Conservation (phyloP, 164 flowering plant species). For the Echeveria elegans region DNA sequence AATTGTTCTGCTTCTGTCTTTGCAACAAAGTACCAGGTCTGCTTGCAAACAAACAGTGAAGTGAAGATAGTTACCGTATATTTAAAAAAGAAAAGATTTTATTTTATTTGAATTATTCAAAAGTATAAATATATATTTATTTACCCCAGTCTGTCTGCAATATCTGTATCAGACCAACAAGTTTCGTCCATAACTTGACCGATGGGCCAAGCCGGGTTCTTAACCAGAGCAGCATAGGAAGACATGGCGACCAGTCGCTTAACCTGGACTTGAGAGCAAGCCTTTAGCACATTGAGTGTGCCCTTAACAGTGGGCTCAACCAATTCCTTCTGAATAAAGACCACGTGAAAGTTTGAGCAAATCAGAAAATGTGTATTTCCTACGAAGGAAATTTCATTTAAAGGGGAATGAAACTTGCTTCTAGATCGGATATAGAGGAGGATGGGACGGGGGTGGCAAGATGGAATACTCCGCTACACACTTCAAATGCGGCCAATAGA, state of each 20-base stretch:
- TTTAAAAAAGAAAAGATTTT: background rate
- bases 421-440: background rate
- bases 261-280: conserved; percentile 15
- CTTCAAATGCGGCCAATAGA: conserved; percentile 13
- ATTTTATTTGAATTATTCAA: too few relatives aligned
- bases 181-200: conserved; percentile 16
- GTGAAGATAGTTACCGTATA: background rate
- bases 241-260: conserved; percentile 21
- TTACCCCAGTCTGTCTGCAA: conserved; percentile 10
- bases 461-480: conserved; percentile 22
- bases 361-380: too few relatives aligned
- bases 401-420: conserved; percentile 13
- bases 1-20: conserved; percentile 16
- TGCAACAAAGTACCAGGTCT: conserved; percentile 9
- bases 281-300: conserved; percentile 18
- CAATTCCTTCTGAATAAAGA: conserved; percentile 13
- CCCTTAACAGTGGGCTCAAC: conserved; percentile 23
- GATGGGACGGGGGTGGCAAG: conserved; percentile 19
- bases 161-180: conserved; percentile 21
- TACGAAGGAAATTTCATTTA: too few relatives aligned
- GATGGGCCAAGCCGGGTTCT: conserved; percentile 18
- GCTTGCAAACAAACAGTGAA: conserved; percentile 7
- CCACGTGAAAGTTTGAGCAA: too few relatives aligned
- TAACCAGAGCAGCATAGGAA: conserved; percentile 11
- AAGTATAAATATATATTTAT: background rate